These are phyloP conservation scores for Moesziomyces sp. DNA, from an alignment of 1,284 basidiomycete species.

Conservation along the genomic window DNA sequence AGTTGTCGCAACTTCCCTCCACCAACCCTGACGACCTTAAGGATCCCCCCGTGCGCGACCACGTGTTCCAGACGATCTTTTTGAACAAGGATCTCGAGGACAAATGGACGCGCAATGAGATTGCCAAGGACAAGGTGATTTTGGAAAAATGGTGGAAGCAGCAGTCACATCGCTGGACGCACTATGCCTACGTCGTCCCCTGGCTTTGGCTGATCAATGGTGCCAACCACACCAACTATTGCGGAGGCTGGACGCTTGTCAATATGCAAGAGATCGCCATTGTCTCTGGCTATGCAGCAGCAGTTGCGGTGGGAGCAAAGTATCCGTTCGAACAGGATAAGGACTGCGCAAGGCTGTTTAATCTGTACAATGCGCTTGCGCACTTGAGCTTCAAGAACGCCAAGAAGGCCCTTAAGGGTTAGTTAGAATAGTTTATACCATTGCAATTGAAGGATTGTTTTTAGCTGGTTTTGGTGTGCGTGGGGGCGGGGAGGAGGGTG, in stretches of 20 bases:
- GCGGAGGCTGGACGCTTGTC: slow-evolving; percentile 69
- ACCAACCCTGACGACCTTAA: slow-evolving; percentile 23
- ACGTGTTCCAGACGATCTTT: slow-evolving; percentile 78
- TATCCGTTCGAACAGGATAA: slow-evolving; percentile 69
- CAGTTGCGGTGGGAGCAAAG: slow-evolving; percentile 73
- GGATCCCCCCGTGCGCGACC: slow-evolving; percentile 68
- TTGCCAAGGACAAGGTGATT: slow-evolving; percentile 72
- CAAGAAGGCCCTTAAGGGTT: slow-evolving; percentile 41
- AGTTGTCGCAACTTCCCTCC: slow-evolving; percentile 29
- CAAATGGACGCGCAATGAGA: slow-evolving; percentile 73
- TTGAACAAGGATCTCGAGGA: slow-evolving; percentile 72
- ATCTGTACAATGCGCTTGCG: slow-evolving; percentile 70
- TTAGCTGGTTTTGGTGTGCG: not conserved
- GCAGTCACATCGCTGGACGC: slow-evolving; percentile 74
- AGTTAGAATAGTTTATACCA: not conserved
- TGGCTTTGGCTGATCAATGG: slow-evolving; percentile 76
- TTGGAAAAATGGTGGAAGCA: slow-evolving; percentile 76
- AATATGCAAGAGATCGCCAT: slow-evolving; percentile 76
- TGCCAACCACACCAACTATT: slow-evolving; percentile 69
- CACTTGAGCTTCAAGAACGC: slow-evolving; percentile 66
- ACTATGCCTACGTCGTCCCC: slow-evolving; percentile 73
- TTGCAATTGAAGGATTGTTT: too few relatives aligned
- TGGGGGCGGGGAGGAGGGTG: not conserved
- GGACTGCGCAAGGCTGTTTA: slow-evolving; percentile 71
- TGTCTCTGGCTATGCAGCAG: slow-evolving; percentile 74